Conservation (phyloP, 495 filamentous ascomycete genomes). For the Zalerion maritima region DNA sequence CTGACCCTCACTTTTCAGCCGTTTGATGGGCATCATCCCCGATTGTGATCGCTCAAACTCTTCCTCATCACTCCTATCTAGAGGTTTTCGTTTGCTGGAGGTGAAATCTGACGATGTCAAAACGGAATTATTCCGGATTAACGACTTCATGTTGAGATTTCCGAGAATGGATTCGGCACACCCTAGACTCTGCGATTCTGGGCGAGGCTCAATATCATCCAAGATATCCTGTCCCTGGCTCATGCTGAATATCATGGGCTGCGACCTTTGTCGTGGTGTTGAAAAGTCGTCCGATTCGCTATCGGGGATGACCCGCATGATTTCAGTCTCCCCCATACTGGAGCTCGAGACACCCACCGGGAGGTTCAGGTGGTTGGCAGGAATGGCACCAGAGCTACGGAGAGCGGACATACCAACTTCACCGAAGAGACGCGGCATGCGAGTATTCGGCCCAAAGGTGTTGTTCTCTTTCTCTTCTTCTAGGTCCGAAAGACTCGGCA, state of each 20-base stretch:
- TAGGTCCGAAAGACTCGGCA: constrained; percentile 12
- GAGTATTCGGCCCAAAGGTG: constrained; percentile 17
- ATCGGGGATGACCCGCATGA: constrained; percentile 25
- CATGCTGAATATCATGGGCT: constrained; percentile 8
- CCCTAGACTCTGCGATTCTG: constrained; percentile 27
- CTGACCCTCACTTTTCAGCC: constrained; percentile 24
- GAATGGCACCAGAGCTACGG: constrained; percentile 38
- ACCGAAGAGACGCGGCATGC: constrained; percentile 53
- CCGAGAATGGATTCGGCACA: constrained; percentile 27
- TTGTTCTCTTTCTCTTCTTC: constrained; percentile 30
- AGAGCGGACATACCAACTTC: constrained; percentile 62
- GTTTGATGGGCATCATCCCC: constrained; percentile 29
- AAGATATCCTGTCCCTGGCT: constrained; percentile 19
- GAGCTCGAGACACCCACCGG: constrained; percentile 18
- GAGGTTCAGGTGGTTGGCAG: constrained; percentile 28
- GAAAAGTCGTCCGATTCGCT: constrained; percentile 18
- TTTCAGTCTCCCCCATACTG: constrained; percentile 20
- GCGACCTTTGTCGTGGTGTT: constrained; percentile 18
- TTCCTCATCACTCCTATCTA: constrained; percentile 22
- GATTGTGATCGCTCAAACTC: too few species aligned
- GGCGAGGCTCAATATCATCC: constrained; percentile 20
- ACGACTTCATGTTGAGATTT: constrained; percentile 28
- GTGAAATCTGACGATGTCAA: constrained; percentile 14
- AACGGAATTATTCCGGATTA: constrained; percentile 8
- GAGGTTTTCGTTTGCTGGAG: constrained; percentile 31